Evolutionary conservation across 2,329 filamentous ascomycete genomes (phyloP).

Genomic region (Chaetomium sp.): DNA sequence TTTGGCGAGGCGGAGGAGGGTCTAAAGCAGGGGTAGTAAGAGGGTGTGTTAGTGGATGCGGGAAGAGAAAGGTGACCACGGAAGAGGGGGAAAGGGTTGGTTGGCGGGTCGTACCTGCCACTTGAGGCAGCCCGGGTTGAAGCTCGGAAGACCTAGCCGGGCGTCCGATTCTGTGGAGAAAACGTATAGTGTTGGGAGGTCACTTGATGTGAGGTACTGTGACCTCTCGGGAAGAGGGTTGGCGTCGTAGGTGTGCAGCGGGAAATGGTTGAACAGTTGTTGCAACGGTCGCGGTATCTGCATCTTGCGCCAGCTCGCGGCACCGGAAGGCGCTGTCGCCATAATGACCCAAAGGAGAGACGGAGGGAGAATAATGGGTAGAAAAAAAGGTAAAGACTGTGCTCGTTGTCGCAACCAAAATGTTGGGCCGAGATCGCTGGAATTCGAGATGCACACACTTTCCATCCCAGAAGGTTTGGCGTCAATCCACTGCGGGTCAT

Average conservation of each 20-base stretch:
- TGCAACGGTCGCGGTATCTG: conserved; percentile 68
- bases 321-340: conserved; percentile 17
- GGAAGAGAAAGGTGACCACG: not conserved
- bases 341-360: not conserved
- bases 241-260: conserved; percentile 65
- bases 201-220: conserved; percentile 29
- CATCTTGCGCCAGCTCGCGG: conserved; percentile 28
- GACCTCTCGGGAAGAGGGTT: conserved; percentile 67
- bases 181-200: conserved; percentile 60
- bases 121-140: conserved; percentile 88
- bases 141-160: conserved; percentile 59
- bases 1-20: conserved; percentile 71
- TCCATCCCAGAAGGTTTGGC: too few species aligned
- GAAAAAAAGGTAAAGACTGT: not conserved
- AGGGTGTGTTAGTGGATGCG: not conserved
- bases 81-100: not conserved
- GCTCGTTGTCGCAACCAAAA: not conserved
- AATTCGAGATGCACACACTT: too few species aligned
- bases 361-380: not conserved
- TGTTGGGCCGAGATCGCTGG: not conserved
- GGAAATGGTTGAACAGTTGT: conserved; percentile 76
- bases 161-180: conserved; percentile 66
- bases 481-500: too few species aligned
- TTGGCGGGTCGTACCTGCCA: conserved; percentile 71
- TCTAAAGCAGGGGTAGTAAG: conserved; percentile 40